phyloP scores from a whole-genome alignment of 2,329 filamentous ascomycete species.

The Lachnellula occidentalis region DNA sequence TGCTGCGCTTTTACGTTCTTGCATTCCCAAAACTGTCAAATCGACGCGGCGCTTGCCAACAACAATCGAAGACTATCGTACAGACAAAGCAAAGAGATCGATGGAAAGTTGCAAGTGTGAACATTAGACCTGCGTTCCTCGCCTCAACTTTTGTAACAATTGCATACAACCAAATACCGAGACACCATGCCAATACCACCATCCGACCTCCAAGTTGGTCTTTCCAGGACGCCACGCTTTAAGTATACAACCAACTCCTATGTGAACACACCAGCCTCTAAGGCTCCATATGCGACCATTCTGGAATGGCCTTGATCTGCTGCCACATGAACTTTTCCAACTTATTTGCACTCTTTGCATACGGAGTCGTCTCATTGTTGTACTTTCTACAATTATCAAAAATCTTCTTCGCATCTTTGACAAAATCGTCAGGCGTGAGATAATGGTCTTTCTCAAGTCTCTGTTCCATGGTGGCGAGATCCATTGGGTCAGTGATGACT shows the following conservation, averaged over 20 bases:
- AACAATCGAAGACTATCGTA: too few relatives aligned
- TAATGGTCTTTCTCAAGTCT: slow-evolving; percentile 95
- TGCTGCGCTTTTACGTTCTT: too few relatives aligned
- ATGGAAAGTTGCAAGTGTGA: too few relatives aligned
- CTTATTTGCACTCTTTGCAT: slow-evolving; percentile 91
- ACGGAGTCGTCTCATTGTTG: slow-evolving; percentile 92
- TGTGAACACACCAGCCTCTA: slow-evolving; percentile 2
- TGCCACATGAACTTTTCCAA: slow-evolving; percentile 94
- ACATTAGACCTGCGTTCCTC: too few relatives aligned
- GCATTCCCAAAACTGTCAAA: too few relatives aligned
- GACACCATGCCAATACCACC: not conserved
- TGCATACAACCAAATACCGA: not conserved
- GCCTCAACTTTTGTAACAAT: too few relatives aligned
- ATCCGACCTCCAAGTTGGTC: not conserved
- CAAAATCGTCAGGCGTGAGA: slow-evolving; percentile 84
- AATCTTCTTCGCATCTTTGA: slow-evolving; percentile 79
- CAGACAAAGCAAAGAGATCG: too few relatives aligned
- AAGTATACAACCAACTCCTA: not conserved
- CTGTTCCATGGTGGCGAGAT: slow-evolving; percentile 89
- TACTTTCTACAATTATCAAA: slow-evolving; percentile 95
- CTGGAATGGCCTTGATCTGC: slow-evolving; percentile 84
- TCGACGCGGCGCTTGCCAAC: too few relatives aligned
- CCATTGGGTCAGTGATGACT: slow-evolving; percentile 97
- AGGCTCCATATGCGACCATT: slow-evolving; percentile 62
- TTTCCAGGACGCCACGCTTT: not conserved